phyloP scores from a whole-genome alignment of 2,329 filamentous ascomycete genomes.

The Phaeomoniella chlamydospora region DNA sequence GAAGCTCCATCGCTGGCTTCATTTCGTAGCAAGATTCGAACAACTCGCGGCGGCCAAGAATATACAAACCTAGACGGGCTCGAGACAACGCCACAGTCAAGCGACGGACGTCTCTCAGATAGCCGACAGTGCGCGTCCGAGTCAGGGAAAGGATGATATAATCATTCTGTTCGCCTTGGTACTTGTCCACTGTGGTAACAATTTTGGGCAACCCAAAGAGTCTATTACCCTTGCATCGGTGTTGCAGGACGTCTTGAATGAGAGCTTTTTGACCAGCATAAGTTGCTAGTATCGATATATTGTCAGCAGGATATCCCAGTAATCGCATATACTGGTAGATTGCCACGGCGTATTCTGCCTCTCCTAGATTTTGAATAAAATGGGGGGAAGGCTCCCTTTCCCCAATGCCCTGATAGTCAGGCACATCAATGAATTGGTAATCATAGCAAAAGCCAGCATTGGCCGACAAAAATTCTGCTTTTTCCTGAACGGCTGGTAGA shows the following conservation, averaged over 20 bases:
- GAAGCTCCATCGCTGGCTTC: constrained; percentile 65
- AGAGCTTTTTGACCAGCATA: constrained; percentile 87
- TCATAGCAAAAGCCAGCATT: constrained; percentile 90
- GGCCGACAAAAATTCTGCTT: constrained; percentile 59
- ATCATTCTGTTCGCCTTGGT: constrained; percentile 98
- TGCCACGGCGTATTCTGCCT: constrained; percentile 93
- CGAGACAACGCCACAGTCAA: constrained; percentile 90
- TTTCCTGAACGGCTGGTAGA: constrained; percentile 56
- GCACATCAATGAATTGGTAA: constrained; percentile 93
- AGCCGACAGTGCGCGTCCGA: constrained; percentile 76
- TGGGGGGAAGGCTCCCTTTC: constrained; percentile 84
- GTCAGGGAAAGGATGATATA: constrained; percentile 92
- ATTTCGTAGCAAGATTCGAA: constrained; percentile 86
- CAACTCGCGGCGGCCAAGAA: constrained; percentile 73
- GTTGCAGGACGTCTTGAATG: constrained; percentile 70
- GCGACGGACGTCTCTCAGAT: constrained; percentile 82
- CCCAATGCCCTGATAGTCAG: constrained; percentile 79
- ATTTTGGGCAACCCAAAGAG: constrained; percentile 81
- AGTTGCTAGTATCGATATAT: constrained; percentile 81
- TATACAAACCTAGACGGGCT: constrained; percentile 78
- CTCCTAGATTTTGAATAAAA: constrained; percentile 91
- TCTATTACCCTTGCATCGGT: constrained; percentile 68
- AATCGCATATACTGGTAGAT: constrained; percentile 96
- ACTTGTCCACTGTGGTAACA: constrained; percentile 94
- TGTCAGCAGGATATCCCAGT: constrained; percentile 70